These are phyloP conservation scores for Pythium oligandrum DNA, from an alignment of 352 stramenopile genomes.

Conservation along the genomic window DNA sequence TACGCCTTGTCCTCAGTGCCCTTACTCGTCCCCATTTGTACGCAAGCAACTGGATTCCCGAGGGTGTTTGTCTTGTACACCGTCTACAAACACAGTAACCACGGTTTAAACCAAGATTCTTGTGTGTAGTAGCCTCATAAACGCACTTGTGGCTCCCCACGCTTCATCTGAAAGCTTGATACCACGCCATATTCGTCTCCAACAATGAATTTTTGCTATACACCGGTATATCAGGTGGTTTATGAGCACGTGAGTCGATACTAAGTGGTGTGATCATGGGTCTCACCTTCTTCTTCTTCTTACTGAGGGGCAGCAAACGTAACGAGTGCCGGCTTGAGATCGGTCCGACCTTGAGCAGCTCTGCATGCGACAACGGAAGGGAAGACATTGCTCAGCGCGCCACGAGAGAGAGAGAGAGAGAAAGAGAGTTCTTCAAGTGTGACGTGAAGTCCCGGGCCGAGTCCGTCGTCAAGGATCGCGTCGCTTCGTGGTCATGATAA, in stretches of 20 bases:
- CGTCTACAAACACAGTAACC: conserved; percentile 13
- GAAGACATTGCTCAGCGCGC: conserved; percentile 25
- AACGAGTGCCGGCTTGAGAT: conserved; percentile 74
- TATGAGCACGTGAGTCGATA: no score
- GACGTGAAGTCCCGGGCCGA: no score
- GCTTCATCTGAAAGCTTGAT: conserved; percentile 84
- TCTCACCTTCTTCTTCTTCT: conserved; percentile 82
- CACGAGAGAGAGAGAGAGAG: no score
- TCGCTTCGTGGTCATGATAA: background rate
- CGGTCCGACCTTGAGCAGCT: conserved; percentile 79
- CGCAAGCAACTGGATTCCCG: conserved; percentile 48
- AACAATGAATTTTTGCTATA: conserved; percentile 83
- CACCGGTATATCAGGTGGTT: background rate
- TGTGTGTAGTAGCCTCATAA: background rate
- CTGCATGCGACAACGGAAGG: conserved; percentile 56
- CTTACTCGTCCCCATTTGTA: conserved; percentile 70
- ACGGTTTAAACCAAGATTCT: no score
- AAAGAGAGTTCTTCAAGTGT: background rate
- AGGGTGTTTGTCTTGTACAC: conserved; percentile 69
- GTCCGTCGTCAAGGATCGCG: no score
- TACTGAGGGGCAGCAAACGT: conserved; percentile 71
- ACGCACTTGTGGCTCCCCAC: conserved; percentile 60
- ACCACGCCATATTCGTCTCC: conserved; percentile 80
- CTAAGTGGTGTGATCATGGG: no score
- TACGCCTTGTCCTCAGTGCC: conserved; percentile 71